Percentiles rank a stretch among this genome's conserved stretches.
phyloP scores from a whole-genome alignment of 495 filamentous ascomycete species.

The Venustampulla echinocandica region DNA sequence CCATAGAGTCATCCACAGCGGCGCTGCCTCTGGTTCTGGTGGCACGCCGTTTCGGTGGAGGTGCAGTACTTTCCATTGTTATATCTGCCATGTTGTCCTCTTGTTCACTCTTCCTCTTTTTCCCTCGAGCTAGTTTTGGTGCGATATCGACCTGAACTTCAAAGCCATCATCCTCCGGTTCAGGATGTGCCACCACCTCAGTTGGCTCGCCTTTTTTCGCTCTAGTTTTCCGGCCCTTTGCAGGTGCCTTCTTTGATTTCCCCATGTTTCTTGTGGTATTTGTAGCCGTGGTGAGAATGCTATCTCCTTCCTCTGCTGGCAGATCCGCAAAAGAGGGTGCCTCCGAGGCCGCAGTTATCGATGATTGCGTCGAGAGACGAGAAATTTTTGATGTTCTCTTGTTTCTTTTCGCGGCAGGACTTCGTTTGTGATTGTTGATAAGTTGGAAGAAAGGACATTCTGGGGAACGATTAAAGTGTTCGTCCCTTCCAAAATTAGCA shows the following conservation, averaged over 20 bases:
- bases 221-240: constrained; percentile 43
- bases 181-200: constrained; percentile 30
- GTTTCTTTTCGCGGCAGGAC: constrained; percentile 37
- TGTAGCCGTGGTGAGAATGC: constrained; percentile 51
- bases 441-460: constrained; percentile 74
- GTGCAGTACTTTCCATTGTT: constrained; percentile 30
- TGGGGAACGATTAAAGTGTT: constrained; percentile 71
- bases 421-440: constrained; percentile 30
- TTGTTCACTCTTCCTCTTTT: constrained; percentile 59
- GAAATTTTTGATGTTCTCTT: constrained; percentile 60
- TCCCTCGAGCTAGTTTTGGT: constrained; percentile 43
- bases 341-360: constrained; percentile 34
- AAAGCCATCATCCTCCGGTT: constrained; percentile 32
- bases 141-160: constrained; percentile 32
- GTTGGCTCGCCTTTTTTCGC: constrained; percentile 51
- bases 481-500: constrained; percentile 51
- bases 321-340: constrained; percentile 43
- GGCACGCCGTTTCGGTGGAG: constrained; percentile 59
- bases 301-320: constrained; percentile 55
- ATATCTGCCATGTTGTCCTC: constrained; percentile 5
- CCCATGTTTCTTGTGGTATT: constrained; percentile 46
- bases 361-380: constrained; percentile 49
- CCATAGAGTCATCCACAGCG: constrained; percentile 7
- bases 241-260: constrained; percentile 42
- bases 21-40: constrained; percentile 39